A percentile compares a stretch with the other conserved stretches of the same genome.
Conservation (phyloP, 768 basidiomycete genomes). For the Boletus rubroflammeus region DNA sequence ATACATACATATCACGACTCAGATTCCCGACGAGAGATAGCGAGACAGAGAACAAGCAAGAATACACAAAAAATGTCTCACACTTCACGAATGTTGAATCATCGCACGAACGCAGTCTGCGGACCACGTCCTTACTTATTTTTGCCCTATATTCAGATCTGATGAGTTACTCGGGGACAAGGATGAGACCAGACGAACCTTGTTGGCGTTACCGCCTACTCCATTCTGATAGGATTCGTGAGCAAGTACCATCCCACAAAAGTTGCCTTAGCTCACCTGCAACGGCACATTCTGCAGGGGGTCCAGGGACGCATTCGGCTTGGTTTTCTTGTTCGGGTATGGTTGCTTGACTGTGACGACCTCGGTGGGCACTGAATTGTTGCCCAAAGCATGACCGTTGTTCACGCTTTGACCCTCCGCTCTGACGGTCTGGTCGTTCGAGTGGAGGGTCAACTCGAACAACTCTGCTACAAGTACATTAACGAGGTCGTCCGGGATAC, state of each 20-base stretch:
- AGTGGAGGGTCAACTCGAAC: slow-evolving; percentile 26
- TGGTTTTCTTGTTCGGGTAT: background rate
- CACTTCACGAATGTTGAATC: background rate
- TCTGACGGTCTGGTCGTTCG: slow-evolving; percentile 1
- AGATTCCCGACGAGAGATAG: background rate
- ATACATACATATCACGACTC: background rate
- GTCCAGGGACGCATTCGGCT: accelerated
- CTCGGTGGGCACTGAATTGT: background rate
- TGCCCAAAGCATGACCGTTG: background rate
- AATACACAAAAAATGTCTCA: background rate
- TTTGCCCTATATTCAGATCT: background rate
- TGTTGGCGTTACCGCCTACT: background rate
- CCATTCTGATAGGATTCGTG: slow-evolving; percentile 5
- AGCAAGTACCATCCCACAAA: background rate
- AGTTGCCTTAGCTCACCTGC: slow-evolving; percentile 4
- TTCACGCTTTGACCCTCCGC: slow-evolving; percentile 6
- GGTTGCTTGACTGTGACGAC: background rate
- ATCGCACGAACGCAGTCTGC: background rate
- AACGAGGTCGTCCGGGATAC: slow-evolving; percentile 26
- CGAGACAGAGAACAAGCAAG: background rate
- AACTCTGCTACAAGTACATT: slow-evolving; percentile 29
- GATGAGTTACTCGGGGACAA: background rate
- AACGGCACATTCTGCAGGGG: accelerated
- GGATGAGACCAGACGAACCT: background rate
- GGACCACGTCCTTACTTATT: background rate